Evolutionary conservation across 257 asterid genomes (phyloP).

Genomic region (Paraleonurus japonicus): DNA sequence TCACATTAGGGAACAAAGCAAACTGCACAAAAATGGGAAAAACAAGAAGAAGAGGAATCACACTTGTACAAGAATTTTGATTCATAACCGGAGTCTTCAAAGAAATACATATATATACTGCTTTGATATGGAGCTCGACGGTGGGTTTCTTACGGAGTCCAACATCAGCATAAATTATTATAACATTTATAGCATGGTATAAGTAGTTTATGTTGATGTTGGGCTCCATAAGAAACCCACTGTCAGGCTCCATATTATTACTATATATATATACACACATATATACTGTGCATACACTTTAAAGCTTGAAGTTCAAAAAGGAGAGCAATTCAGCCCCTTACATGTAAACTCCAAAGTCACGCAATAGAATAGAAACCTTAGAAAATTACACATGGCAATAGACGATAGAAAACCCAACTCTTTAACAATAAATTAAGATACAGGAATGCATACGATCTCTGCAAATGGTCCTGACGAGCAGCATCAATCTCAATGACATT

Average conservation of each 20-base stretch:
- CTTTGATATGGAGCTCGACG: no score
- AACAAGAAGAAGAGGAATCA: background rate
- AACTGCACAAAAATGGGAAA: background rate
- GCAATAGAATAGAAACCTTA: background rate
- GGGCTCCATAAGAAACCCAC: no score
- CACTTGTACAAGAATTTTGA: background rate
- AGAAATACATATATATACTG: background rate
- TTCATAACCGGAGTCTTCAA: background rate
- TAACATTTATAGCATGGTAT: no score
- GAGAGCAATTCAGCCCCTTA: background rate
- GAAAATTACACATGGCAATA: background rate
- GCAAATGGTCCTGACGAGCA: constrained; percentile 66
- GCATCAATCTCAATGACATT: constrained; percentile 65
- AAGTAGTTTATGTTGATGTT: no score
- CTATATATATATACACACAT: background rate
- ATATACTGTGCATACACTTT: background rate
- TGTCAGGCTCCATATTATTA: no score
- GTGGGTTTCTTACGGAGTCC: no score
- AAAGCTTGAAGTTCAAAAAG: background rate
- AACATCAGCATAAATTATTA: no score
- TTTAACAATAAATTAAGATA: constrained; percentile 14
- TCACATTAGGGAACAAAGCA: constrained; percentile 17
- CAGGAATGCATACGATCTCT: constrained; percentile 66
- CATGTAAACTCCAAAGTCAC: background rate
- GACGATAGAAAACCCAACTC: background rate